These are phyloP conservation scores for Endoconidiophora polonica DNA, from an alignment of 2,329 filamentous ascomycete species.

Conservation along the genomic window DNA sequence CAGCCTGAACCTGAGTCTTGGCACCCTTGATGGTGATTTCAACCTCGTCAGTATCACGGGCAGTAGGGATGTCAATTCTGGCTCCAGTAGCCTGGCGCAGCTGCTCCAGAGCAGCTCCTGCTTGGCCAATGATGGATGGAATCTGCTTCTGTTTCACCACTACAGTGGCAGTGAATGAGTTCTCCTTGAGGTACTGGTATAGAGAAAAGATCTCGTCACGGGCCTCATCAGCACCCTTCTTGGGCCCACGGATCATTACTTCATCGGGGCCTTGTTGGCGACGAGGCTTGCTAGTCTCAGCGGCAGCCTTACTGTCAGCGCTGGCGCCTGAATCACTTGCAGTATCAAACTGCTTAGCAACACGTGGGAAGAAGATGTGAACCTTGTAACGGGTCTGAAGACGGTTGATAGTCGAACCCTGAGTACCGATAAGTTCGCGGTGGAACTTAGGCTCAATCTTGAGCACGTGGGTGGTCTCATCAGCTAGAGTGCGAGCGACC, in stretches of 20 bases:
- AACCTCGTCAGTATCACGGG: constrained; percentile 56
- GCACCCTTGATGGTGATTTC: constrained; percentile 88
- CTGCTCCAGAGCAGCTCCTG: constrained; percentile 80
- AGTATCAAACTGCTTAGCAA: constrained; percentile 34
- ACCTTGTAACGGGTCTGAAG: constrained; percentile 88
- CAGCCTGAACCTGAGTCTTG: constrained; percentile 75
- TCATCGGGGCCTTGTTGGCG: constrained; percentile 70
- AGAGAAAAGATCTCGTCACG: constrained; percentile 81
- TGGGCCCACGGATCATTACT: constrained; percentile 78
- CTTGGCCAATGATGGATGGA: constrained; percentile 82
- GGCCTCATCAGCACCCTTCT: constrained; percentile 80
- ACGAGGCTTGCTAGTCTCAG: constrained; percentile 45
- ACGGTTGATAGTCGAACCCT: constrained; percentile 76
- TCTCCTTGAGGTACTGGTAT: constrained; percentile 78
- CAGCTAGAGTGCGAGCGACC: constrained; percentile 68
- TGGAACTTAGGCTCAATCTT: constrained; percentile 93
- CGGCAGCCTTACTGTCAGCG: constrained; percentile 40
- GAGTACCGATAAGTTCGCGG: constrained; percentile 77
- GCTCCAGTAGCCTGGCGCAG: constrained; percentile 71
- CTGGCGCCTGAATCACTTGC: constrained; percentile 54
- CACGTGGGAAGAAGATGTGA: constrained; percentile 79
- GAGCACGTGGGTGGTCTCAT: constrained; percentile 72
- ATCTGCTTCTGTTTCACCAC: constrained; percentile 82
- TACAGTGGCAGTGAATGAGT: constrained; percentile 63
- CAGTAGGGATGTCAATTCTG: constrained; percentile 79